Evolutionary conservation across 2,329 filamentous ascomycete genomes (phyloP).

Genomic region (Alternaria longipes): DNA sequence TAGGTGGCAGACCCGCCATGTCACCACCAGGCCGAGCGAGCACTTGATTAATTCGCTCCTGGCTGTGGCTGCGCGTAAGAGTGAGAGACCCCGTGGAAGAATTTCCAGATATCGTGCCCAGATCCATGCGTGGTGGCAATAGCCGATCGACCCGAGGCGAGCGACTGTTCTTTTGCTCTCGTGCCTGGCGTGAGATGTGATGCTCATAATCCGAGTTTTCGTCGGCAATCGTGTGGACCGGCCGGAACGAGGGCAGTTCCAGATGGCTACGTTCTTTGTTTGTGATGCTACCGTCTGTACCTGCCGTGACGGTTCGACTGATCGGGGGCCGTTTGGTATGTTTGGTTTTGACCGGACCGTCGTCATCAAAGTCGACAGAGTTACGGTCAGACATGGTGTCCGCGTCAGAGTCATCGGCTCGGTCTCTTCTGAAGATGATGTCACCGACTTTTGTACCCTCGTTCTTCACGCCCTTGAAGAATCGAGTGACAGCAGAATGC

Average conservation of each 20-base stretch:
- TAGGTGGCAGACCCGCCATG: constrained; percentile 40
- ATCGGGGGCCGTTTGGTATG: constrained; percentile 34
- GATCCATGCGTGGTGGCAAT: constrained; percentile 61
- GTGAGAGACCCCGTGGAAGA: constrained; percentile 35
- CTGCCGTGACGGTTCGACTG: constrained; percentile 43
- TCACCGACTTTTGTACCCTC: constrained; percentile 70
- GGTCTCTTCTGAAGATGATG: constrained; percentile 67
- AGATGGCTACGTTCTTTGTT: constrained; percentile 42
- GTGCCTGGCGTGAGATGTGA: constrained; percentile 56
- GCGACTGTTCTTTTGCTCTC: constrained; percentile 48
- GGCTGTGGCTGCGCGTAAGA: constrained; percentile 32
- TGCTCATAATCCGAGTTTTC: constrained; percentile 36
- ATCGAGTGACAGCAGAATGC: constrained; percentile 69
- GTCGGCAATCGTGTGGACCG: constrained; percentile 36
- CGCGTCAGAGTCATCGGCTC: constrained; percentile 55
- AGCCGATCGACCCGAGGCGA: constrained; percentile 57
- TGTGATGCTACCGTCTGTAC: constrained; percentile 31
- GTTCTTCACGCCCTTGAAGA: constrained; percentile 80
- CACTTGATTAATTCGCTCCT: constrained; percentile 41
- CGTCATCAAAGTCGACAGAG: constrained; percentile 46
- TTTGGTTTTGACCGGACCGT: constrained; percentile 26
- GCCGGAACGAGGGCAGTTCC: constrained; percentile 49
- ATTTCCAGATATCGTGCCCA: constrained; percentile 38
- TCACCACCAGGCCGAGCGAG: constrained; percentile 46
- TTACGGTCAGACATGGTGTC: constrained; percentile 59